Percentiles rank a stretch among this genome's conserved stretches.
phyloP scores from a whole-genome alignment of 2,329 filamentous ascomycete genomes.

The Diaporthe citrichinensis region DNA sequence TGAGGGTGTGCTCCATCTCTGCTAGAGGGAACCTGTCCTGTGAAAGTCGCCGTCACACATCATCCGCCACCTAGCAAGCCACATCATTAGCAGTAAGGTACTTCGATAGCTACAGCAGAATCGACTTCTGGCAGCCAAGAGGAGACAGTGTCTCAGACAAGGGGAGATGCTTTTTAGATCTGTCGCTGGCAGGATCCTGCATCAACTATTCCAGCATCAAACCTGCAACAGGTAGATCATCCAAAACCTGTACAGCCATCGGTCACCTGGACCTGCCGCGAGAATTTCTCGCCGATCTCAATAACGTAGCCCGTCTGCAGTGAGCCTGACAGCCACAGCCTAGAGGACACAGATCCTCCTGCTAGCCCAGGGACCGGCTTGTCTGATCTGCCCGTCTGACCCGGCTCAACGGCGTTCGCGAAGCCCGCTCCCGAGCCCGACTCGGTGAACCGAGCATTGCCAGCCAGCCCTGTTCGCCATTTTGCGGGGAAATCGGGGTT shows the following conservation, averaged over 20 bases:
- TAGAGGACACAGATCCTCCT: not conserved
- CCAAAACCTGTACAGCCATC: not conserved
- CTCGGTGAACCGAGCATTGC: not conserved
- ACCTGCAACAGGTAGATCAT: not conserved
- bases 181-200: not conserved
- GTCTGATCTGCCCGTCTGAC: conserved; percentile 34
- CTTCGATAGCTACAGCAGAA: not conserved
- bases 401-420: conserved; percentile 5
- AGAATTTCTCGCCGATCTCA: conserved; percentile 23
- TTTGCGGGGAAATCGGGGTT: conserved; percentile 30
- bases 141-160: not conserved
- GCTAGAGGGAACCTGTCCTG: conserved; percentile 1
- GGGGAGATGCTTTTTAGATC: not conserved
- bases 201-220: not conserved
- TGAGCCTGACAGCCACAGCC: not conserved
- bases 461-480: conserved; percentile 3
- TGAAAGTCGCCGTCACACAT: not conserved
- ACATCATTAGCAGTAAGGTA: not conserved
- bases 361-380: conserved; percentile 6
- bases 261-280: conserved; percentile 20
- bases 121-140: not conserved
- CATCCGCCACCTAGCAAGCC: not conserved
- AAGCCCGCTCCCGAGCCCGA: conserved; percentile 30
- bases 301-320: conserved; percentile 1
- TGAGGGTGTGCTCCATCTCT: conserved; percentile 6